Conservation (phyloP, 2,329 filamentous ascomycete genomes). For the Diaporthe citri region DNA sequence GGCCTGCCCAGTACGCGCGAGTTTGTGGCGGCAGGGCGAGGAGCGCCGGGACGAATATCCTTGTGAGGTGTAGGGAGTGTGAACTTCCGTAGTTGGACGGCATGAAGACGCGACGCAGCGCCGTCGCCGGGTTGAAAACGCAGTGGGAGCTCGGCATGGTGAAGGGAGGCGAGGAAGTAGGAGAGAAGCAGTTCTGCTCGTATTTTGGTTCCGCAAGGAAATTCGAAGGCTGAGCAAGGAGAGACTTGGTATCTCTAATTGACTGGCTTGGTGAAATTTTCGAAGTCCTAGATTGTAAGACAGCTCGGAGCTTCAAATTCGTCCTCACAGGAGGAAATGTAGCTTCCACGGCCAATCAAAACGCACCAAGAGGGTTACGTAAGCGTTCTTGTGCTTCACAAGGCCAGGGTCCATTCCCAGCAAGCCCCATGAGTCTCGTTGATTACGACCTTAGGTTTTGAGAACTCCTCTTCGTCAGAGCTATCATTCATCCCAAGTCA, state of each 20-base stretch:
- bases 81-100: conserved; percentile 47
- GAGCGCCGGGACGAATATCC: conserved; percentile 39
- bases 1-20: conserved; percentile 29
- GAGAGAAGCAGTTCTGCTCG: neutral
- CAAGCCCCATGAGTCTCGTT: neutral
- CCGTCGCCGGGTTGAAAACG: conserved; percentile 58
- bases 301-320: conserved; percentile 30
- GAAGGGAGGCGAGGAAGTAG: neutral
- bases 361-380: conserved; percentile 6
- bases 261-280: conserved; percentile 21
- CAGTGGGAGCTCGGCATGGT: conserved; percentile 56
- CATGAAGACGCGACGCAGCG: conserved; percentile 62
- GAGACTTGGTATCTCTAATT: neutral
- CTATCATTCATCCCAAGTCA: neutral
- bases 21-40: conserved; percentile 23
- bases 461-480: neutral
- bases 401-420: neutral
- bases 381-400: neutral
- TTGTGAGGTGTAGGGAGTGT: conserved; percentile 35
- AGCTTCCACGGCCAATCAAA: conserved; percentile 31
- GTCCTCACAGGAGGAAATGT: conserved; percentile 33
- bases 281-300: conserved; percentile 12
- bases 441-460: neutral
- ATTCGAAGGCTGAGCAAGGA: neutral
- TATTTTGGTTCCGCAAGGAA: neutral